Conservation (phyloP, 805 yeast species). For the Kazachstania bromeliacearum region DNA sequence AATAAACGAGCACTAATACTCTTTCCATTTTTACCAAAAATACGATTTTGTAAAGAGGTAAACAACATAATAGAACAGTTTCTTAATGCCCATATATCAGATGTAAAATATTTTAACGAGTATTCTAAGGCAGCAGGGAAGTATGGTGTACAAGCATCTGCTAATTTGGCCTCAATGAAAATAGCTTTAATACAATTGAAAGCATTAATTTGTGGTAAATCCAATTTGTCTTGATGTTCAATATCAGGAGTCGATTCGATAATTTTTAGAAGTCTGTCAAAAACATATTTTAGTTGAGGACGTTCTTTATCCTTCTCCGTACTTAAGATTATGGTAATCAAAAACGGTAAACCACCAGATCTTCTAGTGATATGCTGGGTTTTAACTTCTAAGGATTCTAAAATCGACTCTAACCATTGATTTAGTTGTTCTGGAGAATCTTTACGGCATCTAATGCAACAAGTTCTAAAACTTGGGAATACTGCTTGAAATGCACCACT, state of each 20-base stretch:
- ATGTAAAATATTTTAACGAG: constrained; percentile 53
- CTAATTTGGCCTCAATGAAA: constrained; percentile 61
- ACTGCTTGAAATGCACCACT: constrained; percentile 89
- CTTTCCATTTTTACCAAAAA: constrained; percentile 55
- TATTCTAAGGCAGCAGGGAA: constrained; percentile 51
- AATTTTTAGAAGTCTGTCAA: constrained; percentile 42
- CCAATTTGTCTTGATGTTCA: constrained; percentile 45
- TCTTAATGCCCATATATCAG: constrained; percentile 73
- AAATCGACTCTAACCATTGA: constrained; percentile 51
- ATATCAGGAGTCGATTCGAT: constrained; percentile 39
- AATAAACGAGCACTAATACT: constrained; percentile 53
- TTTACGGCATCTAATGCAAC: constrained; percentile 49
- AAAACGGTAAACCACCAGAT: constrained; percentile 84
- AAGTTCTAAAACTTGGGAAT: constrained; percentile 65
- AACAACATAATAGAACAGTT: constrained; percentile 92
- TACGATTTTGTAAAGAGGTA: constrained; percentile 67
- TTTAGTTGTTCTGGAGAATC: constrained; percentile 35
- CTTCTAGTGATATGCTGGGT: constrained; percentile 74
- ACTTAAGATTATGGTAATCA: constrained; percentile 65
- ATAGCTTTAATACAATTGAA: constrained; percentile 73
- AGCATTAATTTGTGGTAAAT: constrained; percentile 89
- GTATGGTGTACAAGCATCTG: constrained; percentile 41
- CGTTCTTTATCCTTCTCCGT: constrained; percentile 33
- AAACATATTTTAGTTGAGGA: constrained; percentile 40
- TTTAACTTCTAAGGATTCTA: constrained; percentile 42